Base-by-base conservation (phyloP, 352 stramenopile genomes). In the Globisporangium rhizosaccharum region DNA sequence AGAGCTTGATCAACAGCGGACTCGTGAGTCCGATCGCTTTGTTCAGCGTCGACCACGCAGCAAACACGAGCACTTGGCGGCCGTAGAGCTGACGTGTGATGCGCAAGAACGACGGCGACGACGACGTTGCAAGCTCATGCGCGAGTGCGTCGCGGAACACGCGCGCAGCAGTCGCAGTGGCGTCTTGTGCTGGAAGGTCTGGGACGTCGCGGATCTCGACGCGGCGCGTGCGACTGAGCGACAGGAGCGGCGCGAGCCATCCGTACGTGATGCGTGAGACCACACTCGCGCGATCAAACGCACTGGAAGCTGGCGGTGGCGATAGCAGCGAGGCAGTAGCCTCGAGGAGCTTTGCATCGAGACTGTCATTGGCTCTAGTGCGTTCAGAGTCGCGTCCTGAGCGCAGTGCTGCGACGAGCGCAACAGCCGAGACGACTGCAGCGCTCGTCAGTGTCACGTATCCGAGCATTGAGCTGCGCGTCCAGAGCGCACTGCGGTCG, bases 1-100 rank as follows among this genome's bases (percentile, higher is more conserved):
- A 89, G 42, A 87, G 61, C 60, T 94, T 94, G 46, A 92, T 72
- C 37, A 94, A 59, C n/a, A 91, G 55, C 6, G 85, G 85, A 42
- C 76, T 90, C 51, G 60, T 66, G 28, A 94, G 53, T 10, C 77
- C 76, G 46, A 94, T 73, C 0, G 70, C 51, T 70, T 90, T 94
- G 68, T 94, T 94, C 25, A 56, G 33, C 2, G 72, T 77, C 23
- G 85, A 92, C 85, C 85, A 94, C 11, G 77, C 53, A 0, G 63
- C 81, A 44, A 94, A 92, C 1, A 66, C 36, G 0, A 72, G 36
- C 11, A 92, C 66, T 42, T 94, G 78, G 4, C 60, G 49, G 5
- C 77, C 81, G 44, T 92, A 91, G n/a, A 94, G 59, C 9, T 30
- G 63, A 1, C 69, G 58, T 0, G 70, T 56, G 12, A 92, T 55